Evolutionary conservation across 2,329 filamentous ascomycete genomes (phyloP).

Genomic region (Hypoxylon sp.): DNA sequence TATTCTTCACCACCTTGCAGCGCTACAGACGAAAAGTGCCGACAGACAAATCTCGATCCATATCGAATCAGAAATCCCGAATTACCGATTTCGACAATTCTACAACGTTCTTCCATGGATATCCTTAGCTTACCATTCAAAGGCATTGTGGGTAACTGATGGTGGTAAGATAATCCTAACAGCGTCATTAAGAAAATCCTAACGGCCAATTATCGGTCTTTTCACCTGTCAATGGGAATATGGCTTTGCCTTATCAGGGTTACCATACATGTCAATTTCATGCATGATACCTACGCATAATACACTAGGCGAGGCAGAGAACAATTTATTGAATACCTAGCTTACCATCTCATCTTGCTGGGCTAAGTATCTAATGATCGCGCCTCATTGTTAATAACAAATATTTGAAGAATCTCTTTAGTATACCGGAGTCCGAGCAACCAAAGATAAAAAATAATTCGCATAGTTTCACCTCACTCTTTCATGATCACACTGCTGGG

Average conservation of each 20-base stretch:
- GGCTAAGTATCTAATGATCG: not conserved
- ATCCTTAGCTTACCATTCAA: conserved; percentile 4
- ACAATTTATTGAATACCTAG: not conserved
- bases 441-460: not conserved
- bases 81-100: conserved; percentile 11
- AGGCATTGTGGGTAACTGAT: conserved; percentile 15
- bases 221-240: conserved; percentile 6
- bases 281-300: conserved; percentile 3
- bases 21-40: not conserved
- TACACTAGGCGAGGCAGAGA: not conserved
- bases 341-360: conserved; percentile 2
- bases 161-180: conserved; percentile 26
- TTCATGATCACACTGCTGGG: not conserved
- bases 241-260: conserved; percentile 15
- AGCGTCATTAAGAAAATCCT: conserved; percentile 12
- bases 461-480: not conserved
- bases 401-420: not conserved
- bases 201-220: conserved; percentile 15
- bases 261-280: conserved; percentile 8
- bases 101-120: conserved; percentile 22
- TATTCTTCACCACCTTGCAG: not conserved
- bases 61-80: not conserved
- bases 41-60: not conserved
- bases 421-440: not conserved
- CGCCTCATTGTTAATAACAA: not conserved